These are phyloP conservation scores for Nitzschia inconspicua DNA, from an alignment of 108 stramenopile species.

Conservation along the genomic window DNA sequence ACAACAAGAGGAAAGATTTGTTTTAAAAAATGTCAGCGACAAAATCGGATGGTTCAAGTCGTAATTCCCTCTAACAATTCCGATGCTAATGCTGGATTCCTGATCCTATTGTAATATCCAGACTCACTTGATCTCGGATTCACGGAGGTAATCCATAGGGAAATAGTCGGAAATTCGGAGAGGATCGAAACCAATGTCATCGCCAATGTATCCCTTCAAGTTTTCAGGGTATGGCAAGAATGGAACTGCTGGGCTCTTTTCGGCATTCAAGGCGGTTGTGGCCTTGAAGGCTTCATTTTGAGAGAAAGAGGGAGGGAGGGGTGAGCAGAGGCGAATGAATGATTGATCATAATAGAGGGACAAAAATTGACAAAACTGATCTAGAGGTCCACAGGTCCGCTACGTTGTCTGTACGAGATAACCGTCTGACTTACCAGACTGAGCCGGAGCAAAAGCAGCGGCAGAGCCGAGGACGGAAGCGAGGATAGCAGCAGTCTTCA, in stretches of 20 bases:
- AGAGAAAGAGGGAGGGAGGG: neutral
- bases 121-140: constrained; percentile 85
- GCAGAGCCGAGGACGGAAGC: constrained; percentile 51
- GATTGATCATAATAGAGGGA: neutral
- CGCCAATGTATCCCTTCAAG: constrained; percentile 84
- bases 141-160: constrained; percentile 90
- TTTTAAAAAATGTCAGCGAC: neutral
- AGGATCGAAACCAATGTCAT: constrained; percentile 92
- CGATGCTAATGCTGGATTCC: no score
- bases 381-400: no score
- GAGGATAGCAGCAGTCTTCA: constrained; percentile 65
- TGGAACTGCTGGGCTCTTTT: constrained; percentile 76
- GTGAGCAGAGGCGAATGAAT: constrained; percentile 46
- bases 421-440: no score
- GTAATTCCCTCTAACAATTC: neutral
- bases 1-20: neutral
- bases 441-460: constrained; percentile 68
- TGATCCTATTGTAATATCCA: no score
- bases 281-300: constrained; percentile 20
- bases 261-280: constrained; percentile 31
- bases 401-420: no score
- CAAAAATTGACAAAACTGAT: no score
- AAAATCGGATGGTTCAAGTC: neutral
- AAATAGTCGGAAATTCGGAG: constrained; percentile 86
- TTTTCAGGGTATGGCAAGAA: constrained; percentile 92